Evolutionary conservation across 2,329 filamentous ascomycete genomes (phyloP).

Genomic region (Colletotrichum sansevieriae): DNA sequence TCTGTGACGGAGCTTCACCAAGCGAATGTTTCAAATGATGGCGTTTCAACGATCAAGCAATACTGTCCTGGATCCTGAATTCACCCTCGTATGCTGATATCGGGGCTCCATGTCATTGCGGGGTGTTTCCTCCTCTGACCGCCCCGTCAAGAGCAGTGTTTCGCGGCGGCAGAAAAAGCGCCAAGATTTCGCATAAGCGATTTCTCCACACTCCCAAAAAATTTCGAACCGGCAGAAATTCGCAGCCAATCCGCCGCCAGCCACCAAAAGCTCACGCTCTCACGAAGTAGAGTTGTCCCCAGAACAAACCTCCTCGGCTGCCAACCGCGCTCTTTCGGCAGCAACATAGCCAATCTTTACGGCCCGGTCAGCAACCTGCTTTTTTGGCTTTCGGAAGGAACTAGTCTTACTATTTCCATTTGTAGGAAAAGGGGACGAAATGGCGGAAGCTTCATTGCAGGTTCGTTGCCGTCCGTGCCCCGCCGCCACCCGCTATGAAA

Average conservation of each 20-base stretch:
- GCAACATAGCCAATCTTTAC: conserved; percentile 8
- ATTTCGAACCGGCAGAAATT: conserved; percentile 41
- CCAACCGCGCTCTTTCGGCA: conserved; percentile 6
- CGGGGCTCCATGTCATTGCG: conserved; percentile 34
- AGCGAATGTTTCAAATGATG: conserved; percentile 4
- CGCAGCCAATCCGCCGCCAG: conserved; percentile 40
- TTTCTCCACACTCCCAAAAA: conserved; percentile 43
- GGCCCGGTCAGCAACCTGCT: background rate
- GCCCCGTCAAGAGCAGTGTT: conserved; percentile 9
- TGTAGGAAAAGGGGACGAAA: conserved; percentile 44
- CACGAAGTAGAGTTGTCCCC: conserved; percentile 24
- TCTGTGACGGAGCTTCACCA: background rate
- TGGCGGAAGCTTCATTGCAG: conserved; percentile 62
- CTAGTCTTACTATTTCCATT: too few species aligned
- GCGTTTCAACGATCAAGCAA: background rate
- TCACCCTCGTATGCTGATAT: conserved; percentile 14
- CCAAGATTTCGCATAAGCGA: conserved; percentile 44
- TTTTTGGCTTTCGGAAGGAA: background rate
- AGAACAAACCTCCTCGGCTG: conserved; percentile 14
- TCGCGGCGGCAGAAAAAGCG: conserved; percentile 34
- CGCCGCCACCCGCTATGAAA: conserved; percentile 36
- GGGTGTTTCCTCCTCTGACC: conserved; percentile 15
- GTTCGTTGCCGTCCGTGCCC: conserved; percentile 53
- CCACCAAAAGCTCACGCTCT: conserved; percentile 27
- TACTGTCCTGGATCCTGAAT: conserved; percentile 16